phyloP scores from a whole-genome alignment of 2,329 filamentous ascomycete genomes.

The Phoma herbarum region DNA sequence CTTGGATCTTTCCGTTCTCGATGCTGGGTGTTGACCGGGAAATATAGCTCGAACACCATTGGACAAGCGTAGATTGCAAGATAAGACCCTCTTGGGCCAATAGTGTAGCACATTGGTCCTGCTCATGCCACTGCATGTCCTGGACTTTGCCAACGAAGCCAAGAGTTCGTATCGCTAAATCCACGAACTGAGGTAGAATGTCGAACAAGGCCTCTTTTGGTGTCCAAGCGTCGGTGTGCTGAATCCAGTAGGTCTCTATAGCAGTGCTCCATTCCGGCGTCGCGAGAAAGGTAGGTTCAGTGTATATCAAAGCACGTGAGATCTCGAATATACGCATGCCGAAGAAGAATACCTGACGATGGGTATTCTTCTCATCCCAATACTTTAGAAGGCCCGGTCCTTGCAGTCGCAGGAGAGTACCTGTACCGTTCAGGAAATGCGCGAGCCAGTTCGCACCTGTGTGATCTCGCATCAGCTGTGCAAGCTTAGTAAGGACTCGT shows the following conservation, averaged over 20 bases:
- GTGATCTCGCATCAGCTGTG: constrained; percentile 39
- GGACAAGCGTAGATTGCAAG: constrained; percentile 25
- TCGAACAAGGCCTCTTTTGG: constrained; percentile 41
- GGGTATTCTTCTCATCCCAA: constrained; percentile 8
- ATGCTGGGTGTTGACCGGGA: too few relatives aligned
- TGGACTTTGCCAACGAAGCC: constrained; percentile 8
- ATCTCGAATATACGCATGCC: constrained; percentile 41
- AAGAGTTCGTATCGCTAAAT: constrained; percentile 29
- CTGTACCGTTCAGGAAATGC: constrained; percentile 42
- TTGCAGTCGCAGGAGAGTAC: constrained; percentile 35
- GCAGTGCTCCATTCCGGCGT: constrained; percentile 30
- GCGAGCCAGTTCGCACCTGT: constrained; percentile 39
- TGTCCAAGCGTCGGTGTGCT: constrained; percentile 27
- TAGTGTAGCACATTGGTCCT: not conserved
- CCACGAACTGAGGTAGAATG: constrained; percentile 32
- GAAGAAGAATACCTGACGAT: constrained; percentile 36
- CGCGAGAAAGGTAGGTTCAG: constrained; percentile 34
- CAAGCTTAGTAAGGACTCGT: not conserved
- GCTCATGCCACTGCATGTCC: not conserved
- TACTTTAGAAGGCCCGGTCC: constrained; percentile 22
- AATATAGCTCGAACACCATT: constrained; percentile 22
- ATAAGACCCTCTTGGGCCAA: constrained; percentile 33
- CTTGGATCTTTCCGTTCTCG: not conserved
- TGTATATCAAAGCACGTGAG: constrained; percentile 37
- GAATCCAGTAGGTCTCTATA: constrained; percentile 29